Evolutionary conservation across 495 filamentous ascomycete species (phyloP).

Genomic region (Hypoxylon cercidicola): DNA sequence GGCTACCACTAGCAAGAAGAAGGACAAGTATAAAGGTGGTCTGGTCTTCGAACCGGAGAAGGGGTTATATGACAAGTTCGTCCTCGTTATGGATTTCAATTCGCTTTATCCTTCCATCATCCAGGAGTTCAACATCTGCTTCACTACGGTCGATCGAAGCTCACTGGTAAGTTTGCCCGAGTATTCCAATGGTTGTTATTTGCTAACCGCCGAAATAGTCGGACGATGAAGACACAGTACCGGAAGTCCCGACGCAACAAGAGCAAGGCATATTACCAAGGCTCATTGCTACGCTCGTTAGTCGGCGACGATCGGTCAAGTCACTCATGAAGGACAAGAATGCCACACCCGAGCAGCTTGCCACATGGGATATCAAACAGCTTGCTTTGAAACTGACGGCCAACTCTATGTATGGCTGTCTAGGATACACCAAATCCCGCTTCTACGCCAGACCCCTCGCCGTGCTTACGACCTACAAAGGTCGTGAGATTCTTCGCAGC

Average conservation of each 20-base stretch:
- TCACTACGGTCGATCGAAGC: slow-evolving; percentile 90
- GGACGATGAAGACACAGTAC: slow-evolving; percentile 84
- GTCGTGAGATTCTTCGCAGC: slow-evolving; percentile 93
- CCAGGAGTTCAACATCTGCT: slow-evolving; percentile 99
- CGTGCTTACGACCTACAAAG: slow-evolving; percentile 95
- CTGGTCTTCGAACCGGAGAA: slow-evolving; percentile 98
- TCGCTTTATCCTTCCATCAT: slow-evolving; percentile 98
- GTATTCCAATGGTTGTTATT: neutral
- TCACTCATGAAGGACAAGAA: slow-evolving; percentile 93
- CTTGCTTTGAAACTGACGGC: slow-evolving; percentile 95
- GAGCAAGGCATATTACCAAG: slow-evolving; percentile 84
- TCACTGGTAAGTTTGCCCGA: slow-evolving; percentile 58
- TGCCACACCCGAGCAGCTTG: slow-evolving; percentile 85
- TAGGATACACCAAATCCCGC: slow-evolving; percentile 93
- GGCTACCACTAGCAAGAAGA: slow-evolving; percentile 81
- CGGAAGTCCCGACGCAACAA: slow-evolving; percentile 71
- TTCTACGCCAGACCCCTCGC: slow-evolving; percentile 97
- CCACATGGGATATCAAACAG: slow-evolving; percentile 98
- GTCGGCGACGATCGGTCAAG: slow-evolving; percentile 89
- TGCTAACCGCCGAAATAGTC: slow-evolving; percentile 59
- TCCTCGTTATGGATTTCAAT: slow-evolving; percentile 99
- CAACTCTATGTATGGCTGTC: slow-evolving; percentile 99
- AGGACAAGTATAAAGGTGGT: slow-evolving; percentile 98
- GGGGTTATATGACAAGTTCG: slow-evolving; percentile 94
- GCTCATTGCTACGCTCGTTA: slow-evolving; percentile 90